Percentiles rank a stretch among this genome's conserved stretches.
These are phyloP conservation scores for Ceriops tagal DNA, from an alignment of 345 rosid genomes.

Conservation along the genomic window DNA sequence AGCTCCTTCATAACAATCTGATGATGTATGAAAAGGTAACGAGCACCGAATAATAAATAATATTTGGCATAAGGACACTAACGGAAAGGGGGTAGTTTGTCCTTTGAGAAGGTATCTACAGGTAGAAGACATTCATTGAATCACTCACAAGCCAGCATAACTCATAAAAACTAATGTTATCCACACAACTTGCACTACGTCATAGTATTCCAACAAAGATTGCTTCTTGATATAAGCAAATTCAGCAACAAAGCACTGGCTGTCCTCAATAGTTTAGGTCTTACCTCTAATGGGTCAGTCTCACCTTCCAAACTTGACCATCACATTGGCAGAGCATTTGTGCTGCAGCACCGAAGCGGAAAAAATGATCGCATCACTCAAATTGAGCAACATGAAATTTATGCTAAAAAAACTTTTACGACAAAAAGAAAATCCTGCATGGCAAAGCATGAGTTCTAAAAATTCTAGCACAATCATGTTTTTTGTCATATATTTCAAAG, in stretches of 20 bases:
- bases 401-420: neutral
- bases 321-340: constrained; percentile 80
- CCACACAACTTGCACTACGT: neutral
- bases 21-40: neutral
- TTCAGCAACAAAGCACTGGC: neutral
- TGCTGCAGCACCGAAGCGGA: constrained; percentile 39
- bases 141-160: neutral
- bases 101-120: too few species aligned
- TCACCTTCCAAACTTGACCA: constrained; percentile 93
- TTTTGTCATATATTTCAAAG: constrained; percentile 73
- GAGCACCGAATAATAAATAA: neutral
- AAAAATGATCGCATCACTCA: neutral
- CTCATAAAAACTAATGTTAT: neutral
- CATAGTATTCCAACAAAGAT: neutral
- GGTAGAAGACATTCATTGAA: neutral
- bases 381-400: neutral
- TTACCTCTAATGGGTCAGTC: constrained; percentile 83
- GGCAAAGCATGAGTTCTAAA: constrained; percentile 80
- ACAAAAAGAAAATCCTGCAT: constrained; percentile 46
- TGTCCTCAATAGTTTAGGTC: neutral
- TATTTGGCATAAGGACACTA: neutral
- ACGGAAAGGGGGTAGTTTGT: too few species aligned
- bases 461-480: constrained; percentile 71
- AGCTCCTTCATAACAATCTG: constrained; percentile 92
- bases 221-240: neutral